A percentile compares a stretch with the other conserved stretches of the same genome.
Conservation (phyloP, 139 green algal species). For the Micractinium sp. region DNA sequence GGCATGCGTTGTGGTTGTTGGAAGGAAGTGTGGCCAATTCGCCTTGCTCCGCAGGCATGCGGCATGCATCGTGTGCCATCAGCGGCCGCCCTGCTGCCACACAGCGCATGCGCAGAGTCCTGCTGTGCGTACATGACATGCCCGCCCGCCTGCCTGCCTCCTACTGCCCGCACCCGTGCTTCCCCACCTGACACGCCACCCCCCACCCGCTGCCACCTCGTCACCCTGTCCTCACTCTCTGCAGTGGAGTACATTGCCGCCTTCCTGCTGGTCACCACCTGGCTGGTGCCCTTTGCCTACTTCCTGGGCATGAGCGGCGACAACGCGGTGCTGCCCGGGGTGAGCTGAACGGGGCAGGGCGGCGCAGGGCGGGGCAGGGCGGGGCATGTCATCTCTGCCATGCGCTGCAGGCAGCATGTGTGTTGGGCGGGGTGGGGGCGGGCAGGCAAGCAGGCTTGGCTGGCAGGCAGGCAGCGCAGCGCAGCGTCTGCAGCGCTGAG, state of each 20-base stretch:
- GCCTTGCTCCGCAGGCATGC: too few species aligned
- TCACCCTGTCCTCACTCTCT: not conserved
- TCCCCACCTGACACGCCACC: too few species aligned
- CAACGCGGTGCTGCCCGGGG: conserved; percentile 47
- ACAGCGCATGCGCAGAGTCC: not conserved
- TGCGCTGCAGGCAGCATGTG: not conserved
- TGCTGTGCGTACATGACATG: not conserved
- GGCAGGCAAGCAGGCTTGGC: too few species aligned
- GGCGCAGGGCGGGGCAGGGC: not conserved
- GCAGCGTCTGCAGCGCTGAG: too few species aligned
- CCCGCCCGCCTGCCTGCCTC: not conserved
- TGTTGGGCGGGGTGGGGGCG: not conserved
- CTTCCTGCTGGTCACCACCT: conserved; percentile 58
- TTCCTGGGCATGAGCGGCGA: conserved; percentile 58
- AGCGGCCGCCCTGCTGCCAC: too few species aligned
- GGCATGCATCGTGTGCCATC: too few species aligned
- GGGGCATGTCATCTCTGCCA: not conserved
- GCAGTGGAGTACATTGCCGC: conserved; percentile 59
- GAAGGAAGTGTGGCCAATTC: too few species aligned
- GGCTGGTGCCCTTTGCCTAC: conserved; percentile 53
- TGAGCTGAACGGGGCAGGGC: not conserved
- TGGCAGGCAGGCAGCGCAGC: too few species aligned
- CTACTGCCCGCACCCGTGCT: too few species aligned
- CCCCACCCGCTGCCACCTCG: not conserved
- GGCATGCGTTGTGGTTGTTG: too few species aligned